Percentiles rank a stretch among this genome's conserved stretches.
Conservation (phyloP, 179 eudicot species). For the Corrigiola litoralis region DNA sequence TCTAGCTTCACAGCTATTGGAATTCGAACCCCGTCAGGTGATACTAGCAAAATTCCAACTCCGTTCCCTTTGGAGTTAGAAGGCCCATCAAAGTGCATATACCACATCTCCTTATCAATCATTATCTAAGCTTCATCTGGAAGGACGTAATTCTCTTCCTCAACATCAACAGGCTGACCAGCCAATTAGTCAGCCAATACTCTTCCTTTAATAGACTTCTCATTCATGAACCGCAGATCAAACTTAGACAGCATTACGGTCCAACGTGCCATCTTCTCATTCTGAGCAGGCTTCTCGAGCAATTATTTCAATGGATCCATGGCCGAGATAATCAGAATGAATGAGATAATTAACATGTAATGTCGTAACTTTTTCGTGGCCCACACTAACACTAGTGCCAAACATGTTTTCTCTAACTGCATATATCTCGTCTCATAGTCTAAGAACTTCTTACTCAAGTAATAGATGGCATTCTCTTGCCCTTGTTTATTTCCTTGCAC, state of each 20-base stretch:
- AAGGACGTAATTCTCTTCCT: not conserved
- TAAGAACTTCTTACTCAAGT: no score
- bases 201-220: not conserved
- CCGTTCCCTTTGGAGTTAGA: not conserved
- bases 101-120: not conserved
- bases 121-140: not conserved
- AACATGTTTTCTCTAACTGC: no score
- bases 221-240: no score
- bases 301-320: not conserved
- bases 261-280: not conserved
- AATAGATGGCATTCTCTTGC: no score
- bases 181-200: not conserved
- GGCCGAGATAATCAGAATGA: not conserved
- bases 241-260: no score
- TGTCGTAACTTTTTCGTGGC: not conserved
- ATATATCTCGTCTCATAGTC: no score
- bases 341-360: no score
- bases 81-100: not conserved
- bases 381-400: not conserved
- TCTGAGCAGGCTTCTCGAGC: not conserved
- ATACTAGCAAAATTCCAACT: no score
- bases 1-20: no score
- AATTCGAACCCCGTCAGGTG: no score
- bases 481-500: no score
- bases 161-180: no score